Evolutionary conservation across 1,284 basidiomycete species (phyloP).

Genomic region (Apiotrichum veenhuisii): DNA sequence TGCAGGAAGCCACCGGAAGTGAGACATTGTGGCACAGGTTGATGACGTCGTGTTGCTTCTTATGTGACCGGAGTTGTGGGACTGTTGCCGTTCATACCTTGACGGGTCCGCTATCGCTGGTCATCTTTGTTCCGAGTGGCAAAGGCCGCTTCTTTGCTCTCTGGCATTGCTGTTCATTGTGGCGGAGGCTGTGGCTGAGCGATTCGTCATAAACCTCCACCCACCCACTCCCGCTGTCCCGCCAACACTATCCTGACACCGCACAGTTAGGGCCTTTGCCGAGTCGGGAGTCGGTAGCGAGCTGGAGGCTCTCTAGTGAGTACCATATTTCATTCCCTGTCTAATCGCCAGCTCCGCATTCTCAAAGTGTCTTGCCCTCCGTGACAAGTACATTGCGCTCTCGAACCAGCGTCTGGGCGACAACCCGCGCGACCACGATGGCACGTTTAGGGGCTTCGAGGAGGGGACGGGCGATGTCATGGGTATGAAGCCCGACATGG

Average conservation of each 20-base stretch:
- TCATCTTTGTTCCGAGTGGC: no score
- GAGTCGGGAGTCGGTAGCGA: constrained; percentile 49
- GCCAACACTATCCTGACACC: constrained; percentile 9
- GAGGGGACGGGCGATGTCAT: constrained; percentile 60
- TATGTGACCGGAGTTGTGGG: no score
- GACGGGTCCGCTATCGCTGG: no score
- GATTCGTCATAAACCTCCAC: no score
- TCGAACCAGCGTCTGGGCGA: constrained; percentile 86
- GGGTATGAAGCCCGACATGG: constrained; percentile 62
- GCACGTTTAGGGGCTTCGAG: constrained; percentile 62
- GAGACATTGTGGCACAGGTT: neutral
- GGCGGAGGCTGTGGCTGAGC: no score
- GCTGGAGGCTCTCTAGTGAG: constrained; percentile 50
- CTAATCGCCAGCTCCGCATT: constrained; percentile 52
- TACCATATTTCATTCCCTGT: neutral
- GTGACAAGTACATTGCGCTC: constrained; percentile 84
- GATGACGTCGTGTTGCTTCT: no score
- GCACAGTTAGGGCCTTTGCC: constrained; percentile 44
- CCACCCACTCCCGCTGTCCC: no score
- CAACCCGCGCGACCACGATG: constrained; percentile 85
- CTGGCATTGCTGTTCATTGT: no score
- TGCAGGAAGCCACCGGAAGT: neutral
- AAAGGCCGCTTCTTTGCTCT: no score
- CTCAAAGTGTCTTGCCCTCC: constrained; percentile 74
- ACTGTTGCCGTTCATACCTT: no score